phyloP scores from a whole-genome alignment of 805 yeast species.

The Candida verbasci region DNA sequence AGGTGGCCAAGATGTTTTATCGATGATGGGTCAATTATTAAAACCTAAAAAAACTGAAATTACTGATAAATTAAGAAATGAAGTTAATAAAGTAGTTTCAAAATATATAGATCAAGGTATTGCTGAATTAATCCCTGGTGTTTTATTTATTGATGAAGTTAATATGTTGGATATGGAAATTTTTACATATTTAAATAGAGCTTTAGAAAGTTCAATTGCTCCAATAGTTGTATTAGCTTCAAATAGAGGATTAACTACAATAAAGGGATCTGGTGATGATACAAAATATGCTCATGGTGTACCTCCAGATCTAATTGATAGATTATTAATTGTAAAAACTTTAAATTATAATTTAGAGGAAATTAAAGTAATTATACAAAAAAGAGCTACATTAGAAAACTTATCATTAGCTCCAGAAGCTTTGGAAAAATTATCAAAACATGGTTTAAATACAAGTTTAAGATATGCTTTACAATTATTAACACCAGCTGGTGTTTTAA shows the following conservation, averaged over 20 bases:
- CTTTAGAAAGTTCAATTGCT: slow-evolving; percentile 85
- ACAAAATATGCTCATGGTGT: slow-evolving; percentile 90
- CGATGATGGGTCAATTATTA: slow-evolving; percentile 95
- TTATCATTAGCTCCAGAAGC: slow-evolving; percentile 66
- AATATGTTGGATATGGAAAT: slow-evolving; percentile 98
- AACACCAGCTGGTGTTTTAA: slow-evolving; percentile 84
- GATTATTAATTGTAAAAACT: slow-evolving; percentile 88
- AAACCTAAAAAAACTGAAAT: slow-evolving; percentile 96
- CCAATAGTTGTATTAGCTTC: slow-evolving; percentile 96
- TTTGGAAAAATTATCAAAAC: slow-evolving; percentile 63
- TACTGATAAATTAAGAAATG: slow-evolving; percentile 90
- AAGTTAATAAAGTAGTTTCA: slow-evolving; percentile 92
- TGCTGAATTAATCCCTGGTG: slow-evolving; percentile 98
- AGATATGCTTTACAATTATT: slow-evolving; percentile 90
- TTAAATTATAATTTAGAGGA: slow-evolving; percentile 83
- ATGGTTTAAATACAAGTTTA: slow-evolving; percentile 75
- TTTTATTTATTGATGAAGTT: slow-evolving; percentile 93
- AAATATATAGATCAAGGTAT: slow-evolving; percentile 97
- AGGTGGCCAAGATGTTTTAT: slow-evolving; percentile 94
- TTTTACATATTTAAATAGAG: slow-evolving; percentile 90
- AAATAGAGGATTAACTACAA: slow-evolving; percentile 87
- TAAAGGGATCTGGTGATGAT: slow-evolving; percentile 83
- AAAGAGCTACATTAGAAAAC: slow-evolving; percentile 76
- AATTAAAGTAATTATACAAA: slow-evolving; percentile 73
- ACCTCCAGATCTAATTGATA: slow-evolving; percentile 90